Percentiles rank a stretch among this genome's conserved stretches.
Evolutionary conservation across 257 asterid genomes (phyloP).

Genomic region (Striga asiatica): DNA sequence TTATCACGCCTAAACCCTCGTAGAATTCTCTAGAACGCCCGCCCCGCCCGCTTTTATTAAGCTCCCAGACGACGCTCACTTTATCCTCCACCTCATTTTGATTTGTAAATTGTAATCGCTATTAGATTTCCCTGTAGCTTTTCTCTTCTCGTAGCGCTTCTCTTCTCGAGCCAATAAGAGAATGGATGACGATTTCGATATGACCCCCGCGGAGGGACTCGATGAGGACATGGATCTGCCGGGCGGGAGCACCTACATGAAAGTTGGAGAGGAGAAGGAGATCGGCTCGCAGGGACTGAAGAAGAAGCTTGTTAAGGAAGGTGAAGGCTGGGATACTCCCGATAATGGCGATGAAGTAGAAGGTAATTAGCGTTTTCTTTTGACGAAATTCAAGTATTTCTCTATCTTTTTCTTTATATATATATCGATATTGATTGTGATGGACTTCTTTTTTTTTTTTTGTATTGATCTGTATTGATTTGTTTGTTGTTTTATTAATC

Average conservation of each 20-base stretch:
- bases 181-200: slow-evolving; percentile 58
- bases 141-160: no score
- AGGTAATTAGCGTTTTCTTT: slow-evolving; percentile 20
- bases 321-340: slow-evolving; percentile 64
- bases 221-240: slow-evolving; percentile 60
- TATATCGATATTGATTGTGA: no score
- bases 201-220: slow-evolving; percentile 38
- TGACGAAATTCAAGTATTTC: no score
- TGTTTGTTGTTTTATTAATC: background rate
- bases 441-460: background rate
- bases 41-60: slow-evolving; percentile 9
- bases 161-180: background rate
- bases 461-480: background rate
- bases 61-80: slow-evolving; percentile 5
- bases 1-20: slow-evolving; percentile 32
- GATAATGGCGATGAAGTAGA: slow-evolving; percentile 53
- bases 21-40: slow-evolving; percentile 40
- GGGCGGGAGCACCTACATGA: slow-evolving; percentile 34
- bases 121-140: background rate
- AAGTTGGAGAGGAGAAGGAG: slow-evolving; percentile 73
- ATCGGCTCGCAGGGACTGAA: slow-evolving; percentile 51
- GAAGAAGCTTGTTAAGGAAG: slow-evolving; percentile 67
- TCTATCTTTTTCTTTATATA: no score
- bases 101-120: background rate
- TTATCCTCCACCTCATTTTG: background rate